Evolutionary conservation across 805 yeast genomes (phyloP), one percentile per base, ranked within the genome.

Genomic region (Yamadazyma takamatsuzukensis): DNA sequence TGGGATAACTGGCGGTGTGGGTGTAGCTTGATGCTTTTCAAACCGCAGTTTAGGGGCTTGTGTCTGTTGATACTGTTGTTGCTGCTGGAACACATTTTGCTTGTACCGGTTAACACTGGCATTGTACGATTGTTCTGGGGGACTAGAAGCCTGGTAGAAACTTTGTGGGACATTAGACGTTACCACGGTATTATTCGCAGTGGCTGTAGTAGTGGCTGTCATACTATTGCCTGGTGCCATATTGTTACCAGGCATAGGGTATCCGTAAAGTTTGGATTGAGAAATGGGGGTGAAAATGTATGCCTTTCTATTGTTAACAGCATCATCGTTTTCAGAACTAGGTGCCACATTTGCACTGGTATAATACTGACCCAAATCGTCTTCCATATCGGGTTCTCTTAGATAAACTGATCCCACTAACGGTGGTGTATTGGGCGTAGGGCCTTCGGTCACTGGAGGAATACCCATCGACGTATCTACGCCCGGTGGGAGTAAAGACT

Each of bases 361-460:
- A 13, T 54, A 54, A 47, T 79, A 79, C 57, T 82, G 87, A 37
- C 88, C 95, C 35, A 83, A 72, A 51, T 90, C 96, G 53, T 88
- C 96, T 35, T 80, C 78, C 26, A 78, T 78, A 43, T 79, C 78
- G 22, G 80, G 76, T 1, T 85, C 83, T 40, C 90, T 75, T 40
- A 80, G 60, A 56, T 85, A 90, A 6, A 93, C 96, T 18, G 85
- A 93, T 18, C 98, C 98, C 21, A 84, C 78, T 18, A 88, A 56
- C n/a, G 98, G 97, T 10, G 97, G 97, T 0, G 96, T 94, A 36
- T 61, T 63, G 45, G 85, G 80, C 43, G 82, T 72, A 15, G 81
- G 83, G 7, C 93, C 90, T 48, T 78, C 79, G 2, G 79, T 73
- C 3, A 97, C 93, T 34, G 80, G 84, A 0, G 96, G 95, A 26